Percentiles rank a stretch among this genome's conserved stretches.
Conservation (phyloP, 805 yeast species). For the Sugiyamaella boreocaroliniensis region DNA sequence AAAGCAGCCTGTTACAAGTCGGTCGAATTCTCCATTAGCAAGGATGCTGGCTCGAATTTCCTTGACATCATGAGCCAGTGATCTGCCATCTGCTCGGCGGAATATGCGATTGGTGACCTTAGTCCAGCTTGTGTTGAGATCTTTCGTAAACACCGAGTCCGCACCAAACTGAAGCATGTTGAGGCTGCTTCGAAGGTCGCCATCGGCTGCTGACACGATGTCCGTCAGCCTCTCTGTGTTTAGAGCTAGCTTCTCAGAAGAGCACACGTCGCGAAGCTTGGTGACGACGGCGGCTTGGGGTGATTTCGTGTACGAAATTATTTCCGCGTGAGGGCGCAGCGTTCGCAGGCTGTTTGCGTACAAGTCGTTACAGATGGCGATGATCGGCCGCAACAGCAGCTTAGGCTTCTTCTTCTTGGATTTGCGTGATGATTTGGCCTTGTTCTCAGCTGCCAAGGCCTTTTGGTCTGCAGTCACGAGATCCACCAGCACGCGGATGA, state of each 20-base stretch:
- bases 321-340: slow-evolving; percentile 66
- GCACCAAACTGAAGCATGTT: slow-evolving; percentile 69
- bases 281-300: slow-evolving; percentile 40
- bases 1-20: slow-evolving; percentile 62
- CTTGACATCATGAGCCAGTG: slow-evolving; percentile 44
- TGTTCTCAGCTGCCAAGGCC: slow-evolving; percentile 36
- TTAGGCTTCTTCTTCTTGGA: slow-evolving; percentile 34
- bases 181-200: slow-evolving; percentile 80
- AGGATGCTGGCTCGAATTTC: slow-evolving; percentile 43
- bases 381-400: slow-evolving; percentile 71
- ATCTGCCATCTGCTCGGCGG: slow-evolving; percentile 40
- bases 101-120: slow-evolving; percentile 56
- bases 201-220: slow-evolving; percentile 62
- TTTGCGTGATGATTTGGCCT: slow-evolving; percentile 5
- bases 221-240: slow-evolving; percentile 51
- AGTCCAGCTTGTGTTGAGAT: slow-evolving; percentile 61
- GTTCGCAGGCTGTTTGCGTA: slow-evolving; percentile 70
- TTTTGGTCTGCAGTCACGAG: slow-evolving; percentile 51
- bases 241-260: slow-evolving; percentile 45
- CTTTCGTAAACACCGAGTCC: slow-evolving; percentile 38
- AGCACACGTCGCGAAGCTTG: slow-evolving; percentile 47
- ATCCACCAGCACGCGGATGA: slow-evolving; percentile 52
- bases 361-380: slow-evolving; percentile 85
- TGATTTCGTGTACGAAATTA: slow-evolving; percentile 59
- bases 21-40: slow-evolving; percentile 49